These are phyloP conservation scores for Nymphaea thermarum DNA, from an alignment of 164 flowering plant species.

Conservation along the genomic window DNA sequence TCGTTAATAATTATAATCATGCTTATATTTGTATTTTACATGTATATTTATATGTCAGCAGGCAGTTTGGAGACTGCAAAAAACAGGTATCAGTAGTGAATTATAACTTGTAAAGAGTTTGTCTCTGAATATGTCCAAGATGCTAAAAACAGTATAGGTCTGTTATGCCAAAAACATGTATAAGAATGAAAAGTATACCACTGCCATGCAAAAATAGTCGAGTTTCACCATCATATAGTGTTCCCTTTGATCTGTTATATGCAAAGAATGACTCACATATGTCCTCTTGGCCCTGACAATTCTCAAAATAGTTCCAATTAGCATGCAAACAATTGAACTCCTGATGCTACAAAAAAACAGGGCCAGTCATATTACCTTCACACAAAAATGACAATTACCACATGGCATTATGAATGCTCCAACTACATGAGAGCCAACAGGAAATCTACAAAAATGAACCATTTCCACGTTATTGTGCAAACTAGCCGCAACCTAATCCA, in stretches of 20 bases:
- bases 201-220: conserved; percentile 68
- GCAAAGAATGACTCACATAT: conserved; percentile 88
- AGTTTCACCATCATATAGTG: conserved; percentile 98
- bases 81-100: too few species aligned
- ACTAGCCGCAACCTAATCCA: too few species aligned
- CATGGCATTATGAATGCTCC: conserved; percentile 99
- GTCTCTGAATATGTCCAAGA: background rate
- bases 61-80: too few species aligned
- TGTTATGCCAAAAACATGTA: background rate
- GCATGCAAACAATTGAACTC: background rate
- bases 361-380: conserved; percentile 38
- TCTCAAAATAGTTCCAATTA: background rate
- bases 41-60: too few species aligned
- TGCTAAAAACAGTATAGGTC: background rate
- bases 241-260: conserved; percentile 89
- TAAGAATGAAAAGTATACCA: conserved; percentile 28
- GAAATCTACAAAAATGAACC: conserved; percentile 38
- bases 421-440: conserved; percentile 81
- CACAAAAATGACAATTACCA: conserved; percentile 80
- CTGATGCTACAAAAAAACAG: background rate
- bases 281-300: conserved; percentile 87
- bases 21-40: too few species aligned
- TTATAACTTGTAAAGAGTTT: too few species aligned
- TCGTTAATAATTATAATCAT: too few species aligned
- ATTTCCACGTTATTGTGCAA: too few species aligned